A percentile compares a stretch with the other conserved stretches of the same genome.
phyloP scores from a whole-genome alignment of 2,329 filamentous ascomycete genomes.

The Pleomassaria siparia region DNA sequence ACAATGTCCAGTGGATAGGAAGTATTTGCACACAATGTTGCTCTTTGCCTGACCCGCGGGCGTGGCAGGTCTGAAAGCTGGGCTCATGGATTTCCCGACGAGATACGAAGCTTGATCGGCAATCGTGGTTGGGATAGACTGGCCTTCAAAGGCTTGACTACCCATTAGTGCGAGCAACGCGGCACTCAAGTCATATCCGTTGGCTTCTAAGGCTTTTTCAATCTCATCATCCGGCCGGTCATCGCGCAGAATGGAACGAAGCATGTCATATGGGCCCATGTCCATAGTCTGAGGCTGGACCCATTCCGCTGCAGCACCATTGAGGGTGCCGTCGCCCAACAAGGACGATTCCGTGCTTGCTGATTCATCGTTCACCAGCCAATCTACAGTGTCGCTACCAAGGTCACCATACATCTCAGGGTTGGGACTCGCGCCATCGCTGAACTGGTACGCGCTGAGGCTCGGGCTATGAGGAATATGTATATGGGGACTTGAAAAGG shows the following conservation, averaged over 20 bases:
- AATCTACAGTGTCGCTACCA: slow-evolving; percentile 93
- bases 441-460: slow-evolving; percentile 94
- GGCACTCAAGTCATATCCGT: slow-evolving; percentile 90
- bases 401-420: slow-evolving; percentile 88
- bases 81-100: slow-evolving; percentile 86
- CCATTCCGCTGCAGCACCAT: slow-evolving; percentile 81
- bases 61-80: slow-evolving; percentile 70
- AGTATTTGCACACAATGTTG: slow-evolving; percentile 95
- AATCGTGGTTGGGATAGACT: slow-evolving; percentile 49
- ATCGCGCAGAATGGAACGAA: slow-evolving; percentile 90
- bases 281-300: slow-evolving; percentile 69
- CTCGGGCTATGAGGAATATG: slow-evolving; percentile 88
- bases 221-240: slow-evolving; percentile 92
- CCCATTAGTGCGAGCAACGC: slow-evolving; percentile 91
- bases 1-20: slow-evolving; percentile 92
- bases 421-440: slow-evolving; percentile 69
- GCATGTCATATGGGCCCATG: slow-evolving; percentile 98
- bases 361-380: slow-evolving; percentile 88
- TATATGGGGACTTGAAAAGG: slow-evolving; percentile 75
- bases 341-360: slow-evolving; percentile 76
- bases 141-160: slow-evolving; percentile 57
- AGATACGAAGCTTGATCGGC: slow-evolving; percentile 66
- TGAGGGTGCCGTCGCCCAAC: slow-evolving; percentile 69
- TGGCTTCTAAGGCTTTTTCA: slow-evolving; percentile 81
- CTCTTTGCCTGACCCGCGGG: slow-evolving; percentile 77